A percentile compares a stretch with the other conserved stretches of the same genome.
Conservation (phyloP, 2,329 filamentous ascomycete species). For the Aspergillus clavatus region DNA sequence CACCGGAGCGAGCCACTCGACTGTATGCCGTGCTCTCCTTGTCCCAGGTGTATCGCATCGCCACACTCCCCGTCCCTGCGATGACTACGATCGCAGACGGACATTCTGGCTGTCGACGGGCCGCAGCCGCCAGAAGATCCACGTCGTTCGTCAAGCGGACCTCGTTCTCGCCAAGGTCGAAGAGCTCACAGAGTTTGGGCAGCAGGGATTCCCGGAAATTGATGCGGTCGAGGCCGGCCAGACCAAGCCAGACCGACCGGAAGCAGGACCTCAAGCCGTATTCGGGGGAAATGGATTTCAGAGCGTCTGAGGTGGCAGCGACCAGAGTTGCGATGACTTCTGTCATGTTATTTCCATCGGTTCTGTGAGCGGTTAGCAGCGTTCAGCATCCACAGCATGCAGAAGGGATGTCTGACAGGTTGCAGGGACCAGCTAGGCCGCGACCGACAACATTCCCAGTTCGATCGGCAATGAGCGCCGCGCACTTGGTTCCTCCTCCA, state of each 20-base stretch:
- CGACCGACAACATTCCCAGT: slow-evolving; percentile 19
- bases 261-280: slow-evolving; percentile 16
- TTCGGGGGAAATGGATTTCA: slow-evolving; percentile 5
- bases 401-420: slow-evolving; percentile 29
- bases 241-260: slow-evolving; percentile 35
- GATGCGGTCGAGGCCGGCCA: slow-evolving; percentile 40
- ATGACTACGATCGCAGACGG: slow-evolving; percentile 35
- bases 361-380: slow-evolving; percentile 6
- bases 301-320: slow-evolving; percentile 13
- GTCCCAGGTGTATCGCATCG: slow-evolving; percentile 34
- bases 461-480: slow-evolving; percentile 31
- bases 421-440: slow-evolving; percentile 37
- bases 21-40: slow-evolving; percentile 12
- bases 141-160: slow-evolving; percentile 39
- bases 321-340: slow-evolving; percentile 26
- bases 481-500: slow-evolving; percentile 42
- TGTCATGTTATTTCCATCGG: slow-evolving; percentile 15
- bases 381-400: background rate
- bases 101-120: slow-evolving; percentile 11
- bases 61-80: slow-evolving; percentile 43
- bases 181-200: slow-evolving; percentile 22
- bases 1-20: slow-evolving; percentile 36
- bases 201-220: slow-evolving; percentile 25
- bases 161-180: slow-evolving; percentile 20
- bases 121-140: slow-evolving; percentile 33